Conservation (phyloP, 1,139 yeast genomes). For the Geotrichum carabidarum region DNA sequence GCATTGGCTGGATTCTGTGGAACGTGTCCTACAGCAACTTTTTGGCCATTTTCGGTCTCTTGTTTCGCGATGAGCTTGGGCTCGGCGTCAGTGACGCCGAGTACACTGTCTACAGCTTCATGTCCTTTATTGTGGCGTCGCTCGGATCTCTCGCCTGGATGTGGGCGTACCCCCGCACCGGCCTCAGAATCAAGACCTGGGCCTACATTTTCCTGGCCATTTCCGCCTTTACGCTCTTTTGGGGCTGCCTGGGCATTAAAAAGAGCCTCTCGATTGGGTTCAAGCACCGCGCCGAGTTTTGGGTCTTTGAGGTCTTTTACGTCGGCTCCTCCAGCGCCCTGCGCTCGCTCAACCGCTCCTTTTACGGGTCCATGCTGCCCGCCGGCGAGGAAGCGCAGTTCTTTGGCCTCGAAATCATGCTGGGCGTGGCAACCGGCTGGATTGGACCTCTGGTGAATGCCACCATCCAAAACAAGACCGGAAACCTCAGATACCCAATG, state of each 20-base stretch:
- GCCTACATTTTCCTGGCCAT: conserved; percentile 36
- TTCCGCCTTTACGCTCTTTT: conserved; percentile 40
- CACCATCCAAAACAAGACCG: conserved; percentile 42
- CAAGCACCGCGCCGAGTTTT: conserved; percentile 45
- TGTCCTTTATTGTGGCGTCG: conserved; percentile 40
- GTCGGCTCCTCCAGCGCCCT: conserved; percentile 40
- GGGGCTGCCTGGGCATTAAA: conserved; percentile 45
- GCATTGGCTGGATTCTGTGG: conserved; percentile 47
- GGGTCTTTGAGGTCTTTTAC: conserved; percentile 43
- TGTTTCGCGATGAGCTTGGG: conserved; percentile 45
- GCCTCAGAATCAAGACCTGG: conserved; percentile 39
- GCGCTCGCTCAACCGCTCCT: conserved; percentile 41
- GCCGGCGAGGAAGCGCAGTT: conserved; percentile 46
- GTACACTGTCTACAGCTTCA: conserved; percentile 43
- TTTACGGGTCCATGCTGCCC: conserved; percentile 43
- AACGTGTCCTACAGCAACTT: conserved; percentile 42
- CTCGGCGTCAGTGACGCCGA: conserved; percentile 42
- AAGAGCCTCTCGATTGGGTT: conserved; percentile 37
- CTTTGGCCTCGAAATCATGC: conserved; percentile 44
- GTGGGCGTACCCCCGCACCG: conserved; percentile 37
- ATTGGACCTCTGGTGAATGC: conserved; percentile 44
- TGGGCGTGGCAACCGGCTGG: conserved; percentile 47
- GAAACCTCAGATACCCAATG: conserved; percentile 42
- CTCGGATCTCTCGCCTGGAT: conserved; percentile 43
- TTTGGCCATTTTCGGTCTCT: conserved; percentile 39